These are phyloP conservation scores for Paralagenidium karlingii DNA, from an alignment of 352 stramenopile genomes.

Conservation along the genomic window DNA sequence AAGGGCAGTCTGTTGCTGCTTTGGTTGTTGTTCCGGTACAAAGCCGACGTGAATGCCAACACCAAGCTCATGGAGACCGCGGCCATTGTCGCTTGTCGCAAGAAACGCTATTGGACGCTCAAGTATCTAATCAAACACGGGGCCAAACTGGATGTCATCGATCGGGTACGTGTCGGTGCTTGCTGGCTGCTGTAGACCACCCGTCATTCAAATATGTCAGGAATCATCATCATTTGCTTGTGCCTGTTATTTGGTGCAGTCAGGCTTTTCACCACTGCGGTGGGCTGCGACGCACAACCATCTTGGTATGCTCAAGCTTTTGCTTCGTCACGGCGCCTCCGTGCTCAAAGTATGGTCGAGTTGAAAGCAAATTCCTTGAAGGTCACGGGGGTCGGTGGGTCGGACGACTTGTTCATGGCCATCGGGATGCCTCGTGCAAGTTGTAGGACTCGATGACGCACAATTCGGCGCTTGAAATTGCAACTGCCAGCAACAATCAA, in stretches of 20 bases:
- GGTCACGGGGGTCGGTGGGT: background rate
- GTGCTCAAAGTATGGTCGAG: conserved; percentile 24
- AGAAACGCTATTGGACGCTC: conserved; percentile 17
- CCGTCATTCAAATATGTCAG: no score
- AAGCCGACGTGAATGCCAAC: conserved; percentile 36
- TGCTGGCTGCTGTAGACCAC: no score
- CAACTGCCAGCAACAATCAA: conserved; percentile 18
- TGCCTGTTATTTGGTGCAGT: no score
- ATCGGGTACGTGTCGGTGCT: no score
- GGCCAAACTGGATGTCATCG: conserved; percentile 21
- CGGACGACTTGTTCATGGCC: background rate
- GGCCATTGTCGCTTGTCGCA: conserved; percentile 33
- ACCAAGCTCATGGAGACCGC: conserved; percentile 35
- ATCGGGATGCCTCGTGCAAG: background rate
- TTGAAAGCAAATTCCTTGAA: background rate
- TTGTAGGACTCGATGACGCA: conserved; percentile 22
- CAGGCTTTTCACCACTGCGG: conserved; percentile 29
- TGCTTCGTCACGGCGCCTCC: conserved; percentile 25
- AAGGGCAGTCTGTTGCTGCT: conserved; percentile 21
- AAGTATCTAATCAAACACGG: conserved; percentile 29
- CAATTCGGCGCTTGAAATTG: conserved; percentile 33
- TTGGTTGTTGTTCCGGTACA: conserved; percentile 35
- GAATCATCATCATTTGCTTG: no score
- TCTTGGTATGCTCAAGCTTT: conserved; percentile 17
- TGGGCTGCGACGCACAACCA: conserved; percentile 28